Base-by-base conservation (phyloP, 75 land plant species). In the Cryptomeria japonica region DNA sequence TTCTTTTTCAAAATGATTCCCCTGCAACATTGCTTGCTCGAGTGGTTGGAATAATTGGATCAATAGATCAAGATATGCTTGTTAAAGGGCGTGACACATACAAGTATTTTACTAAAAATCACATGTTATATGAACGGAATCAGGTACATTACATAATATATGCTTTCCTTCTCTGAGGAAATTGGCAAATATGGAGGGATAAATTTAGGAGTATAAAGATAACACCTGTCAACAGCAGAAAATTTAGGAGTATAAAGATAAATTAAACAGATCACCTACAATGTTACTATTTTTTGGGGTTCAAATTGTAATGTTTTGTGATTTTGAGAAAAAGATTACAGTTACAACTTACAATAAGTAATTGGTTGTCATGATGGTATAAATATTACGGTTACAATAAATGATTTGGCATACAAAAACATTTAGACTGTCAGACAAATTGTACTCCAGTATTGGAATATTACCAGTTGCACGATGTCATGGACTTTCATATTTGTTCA, bases 1-100 rank as follows among this genome's bases (percentile, higher is more conserved):
- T 98, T 19, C 94, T 98, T 25, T 98, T 98, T 86, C 99, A 98
- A 92, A 98, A 98, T 93, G 99, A 98, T 90, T 98, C 99, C 11
- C 93, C 99, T 53, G 97, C 99, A 58, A 98, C 99, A 22, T 87
- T 98, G 85, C 95, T 98, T 88, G 99, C 99, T 72, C 94, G 99
- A 19, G 99, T 98, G 22, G 88, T 97, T 55, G 99, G 99, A 78
- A 98, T 98, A 18, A 95, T 98, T 53, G 96, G 99, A 25, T 93
- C 97, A n/a, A 96, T 98, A 89, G 96, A 98, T 19, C 99, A 95
- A 90, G 91, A 88, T 44, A 94, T 98, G 95, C 95, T 98, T 87
- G 95, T 96, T 25, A 96, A 95, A 87, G 99, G 99, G 84, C 95
- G 96, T 12, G 99, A 98, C 78, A 95, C 99, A 41, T 94, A 96